phyloP scores from a whole-genome alignment of 495 filamentous ascomycete species.

The Hypoxylon perforatum region DNA sequence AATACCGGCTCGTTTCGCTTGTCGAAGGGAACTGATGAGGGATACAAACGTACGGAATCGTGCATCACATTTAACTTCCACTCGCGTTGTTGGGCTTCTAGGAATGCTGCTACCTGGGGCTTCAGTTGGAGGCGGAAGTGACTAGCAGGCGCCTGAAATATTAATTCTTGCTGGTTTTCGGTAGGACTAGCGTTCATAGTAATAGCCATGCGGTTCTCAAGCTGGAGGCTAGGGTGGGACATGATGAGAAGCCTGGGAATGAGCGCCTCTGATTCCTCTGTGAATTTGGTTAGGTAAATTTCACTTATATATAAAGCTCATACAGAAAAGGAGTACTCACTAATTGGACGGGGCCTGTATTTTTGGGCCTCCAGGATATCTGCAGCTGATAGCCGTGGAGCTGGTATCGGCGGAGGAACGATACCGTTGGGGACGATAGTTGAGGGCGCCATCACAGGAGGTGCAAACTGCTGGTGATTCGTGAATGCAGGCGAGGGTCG shows the following conservation, averaged over 20 bases:
- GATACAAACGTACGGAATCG: conserved; percentile 56
- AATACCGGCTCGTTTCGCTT: conserved; percentile 62
- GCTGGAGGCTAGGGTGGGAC: conserved; percentile 71
- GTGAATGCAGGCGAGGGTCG: conserved; percentile 52
- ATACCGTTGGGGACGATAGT: conserved; percentile 49
- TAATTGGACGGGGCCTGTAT: conserved; percentile 35
- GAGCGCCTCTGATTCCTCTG: conserved; percentile 64
- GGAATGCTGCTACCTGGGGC: conserved; percentile 65
- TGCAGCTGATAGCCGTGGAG: conserved; percentile 35
- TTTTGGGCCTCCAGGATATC: conserved; percentile 45
- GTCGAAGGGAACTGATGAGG: conserved; percentile 31
- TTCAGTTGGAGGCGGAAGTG: conserved; percentile 74
- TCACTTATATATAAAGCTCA: conserved; percentile 47
- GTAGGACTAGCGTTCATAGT: conserved; percentile 70
- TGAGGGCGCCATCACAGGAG: conserved; percentile 39
- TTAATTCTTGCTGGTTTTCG: conserved; percentile 73
- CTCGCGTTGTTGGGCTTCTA: conserved; percentile 65
- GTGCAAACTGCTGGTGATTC: conserved; percentile 43
- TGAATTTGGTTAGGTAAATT: conserved; percentile 31
- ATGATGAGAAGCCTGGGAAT: conserved; percentile 72
- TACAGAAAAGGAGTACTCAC: conserved; percentile 22
- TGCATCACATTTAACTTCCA: conserved; percentile 72
- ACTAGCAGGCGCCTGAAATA: conserved; percentile 69
- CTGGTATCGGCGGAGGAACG: conserved; percentile 33
- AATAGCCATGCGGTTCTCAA: conserved; percentile 63